Percentiles rank a stretch among this genome's conserved stretches.
These are phyloP conservation scores for Lactarius sanguifluus DNA, from an alignment of 768 basidiomycete species.

Conservation along the genomic window DNA sequence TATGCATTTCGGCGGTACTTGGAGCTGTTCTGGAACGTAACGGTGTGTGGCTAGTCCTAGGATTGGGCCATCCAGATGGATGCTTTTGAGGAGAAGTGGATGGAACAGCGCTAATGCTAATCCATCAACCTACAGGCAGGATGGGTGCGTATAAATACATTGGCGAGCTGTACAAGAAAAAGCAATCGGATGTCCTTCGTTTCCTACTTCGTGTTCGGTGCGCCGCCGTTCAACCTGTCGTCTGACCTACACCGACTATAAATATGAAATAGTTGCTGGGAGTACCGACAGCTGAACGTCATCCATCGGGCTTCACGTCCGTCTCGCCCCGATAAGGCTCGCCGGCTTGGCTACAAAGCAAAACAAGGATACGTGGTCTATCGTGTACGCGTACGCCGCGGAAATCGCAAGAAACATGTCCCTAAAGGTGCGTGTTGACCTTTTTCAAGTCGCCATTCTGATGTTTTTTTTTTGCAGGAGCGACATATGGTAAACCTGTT, in stretches of 20 bases:
- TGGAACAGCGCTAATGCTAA: conserved; percentile 29
- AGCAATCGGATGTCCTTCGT: conserved; percentile 95
- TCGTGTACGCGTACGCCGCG: conserved; percentile 94
- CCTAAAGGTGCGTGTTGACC: conserved; percentile 72
- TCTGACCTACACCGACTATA: conserved; percentile 17
- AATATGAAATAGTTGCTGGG: conserved; percentile 77
- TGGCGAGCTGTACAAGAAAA: conserved; percentile 97
- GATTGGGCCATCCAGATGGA: conserved; percentile 34
- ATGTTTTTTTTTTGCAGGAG: conserved; percentile 51
- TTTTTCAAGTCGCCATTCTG: not conserved
- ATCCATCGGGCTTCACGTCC: conserved; percentile 98
- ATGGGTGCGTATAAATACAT: conserved; percentile 98
- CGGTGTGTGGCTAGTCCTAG: conserved; percentile 7
- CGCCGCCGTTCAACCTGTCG: conserved; percentile 32
- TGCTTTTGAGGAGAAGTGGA: conserved; percentile 26
- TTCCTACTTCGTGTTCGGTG: conserved; percentile 97
- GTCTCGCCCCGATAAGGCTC: conserved; percentile 98
- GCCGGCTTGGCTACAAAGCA: conserved; percentile 98
- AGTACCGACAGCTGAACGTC: conserved; percentile 97
- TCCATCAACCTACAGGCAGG: conserved; percentile 51
- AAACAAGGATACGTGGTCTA: conserved; percentile 99
- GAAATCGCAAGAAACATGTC: conserved; percentile 98
- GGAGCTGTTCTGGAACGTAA: conserved; percentile 5
- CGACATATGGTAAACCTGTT: conserved; percentile 98
- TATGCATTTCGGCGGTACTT: conserved; percentile 6